Base-by-base conservation (phyloP, 129 eudicot genomes). In the Saposhnikovia divaricata region DNA sequence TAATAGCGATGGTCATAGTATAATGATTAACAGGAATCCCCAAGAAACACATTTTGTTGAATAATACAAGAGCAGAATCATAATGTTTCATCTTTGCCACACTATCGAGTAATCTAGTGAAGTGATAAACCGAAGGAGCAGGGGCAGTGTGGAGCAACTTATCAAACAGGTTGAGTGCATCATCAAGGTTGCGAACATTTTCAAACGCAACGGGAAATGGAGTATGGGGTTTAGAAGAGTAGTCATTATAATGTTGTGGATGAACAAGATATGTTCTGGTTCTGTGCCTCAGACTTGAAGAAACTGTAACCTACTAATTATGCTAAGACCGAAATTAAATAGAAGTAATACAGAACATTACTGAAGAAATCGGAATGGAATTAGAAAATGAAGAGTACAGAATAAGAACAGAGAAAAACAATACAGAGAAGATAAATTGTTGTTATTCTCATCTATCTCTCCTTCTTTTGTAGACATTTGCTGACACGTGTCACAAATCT, bases 31-130 rank as follows among this genome's bases (percentile, higher is more conserved):
- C 76, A 4, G 76, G 76, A 72, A 72, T 19, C 5, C 53, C 76
- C 34, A 72, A 19, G 46, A 70, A 18, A 38, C 75, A 34, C 75
- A 70, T 31, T 70, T 70, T 70, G 11, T 70, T 70, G 42, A 70
- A 38, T 18, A 70, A 18, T 18, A 70, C 45, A 38, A 70, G 9
- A 18, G 9, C 75, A 70, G 46, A 70, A 34, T 70, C 47, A 70
- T 70, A 38, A 38, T 70, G 75, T 7, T 70, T 70, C 75, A 70
- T 70, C 44, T 70, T 70, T 38, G 45, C n/a, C 14, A 70, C 18
- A 38, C 1, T 18, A 70, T 9, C 45, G 23, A 70, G 75, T 70
- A 38, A 38, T 70, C 4, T 38, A 38, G n/a, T 38, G 27, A 70
- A 70, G 4, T 70, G 25, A 38, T 31, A 14, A 2, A 70, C 46